phyloP scores from a whole-genome alignment of 2,329 filamentous ascomycete species.

The Exophiala lecanii-corni region DNA sequence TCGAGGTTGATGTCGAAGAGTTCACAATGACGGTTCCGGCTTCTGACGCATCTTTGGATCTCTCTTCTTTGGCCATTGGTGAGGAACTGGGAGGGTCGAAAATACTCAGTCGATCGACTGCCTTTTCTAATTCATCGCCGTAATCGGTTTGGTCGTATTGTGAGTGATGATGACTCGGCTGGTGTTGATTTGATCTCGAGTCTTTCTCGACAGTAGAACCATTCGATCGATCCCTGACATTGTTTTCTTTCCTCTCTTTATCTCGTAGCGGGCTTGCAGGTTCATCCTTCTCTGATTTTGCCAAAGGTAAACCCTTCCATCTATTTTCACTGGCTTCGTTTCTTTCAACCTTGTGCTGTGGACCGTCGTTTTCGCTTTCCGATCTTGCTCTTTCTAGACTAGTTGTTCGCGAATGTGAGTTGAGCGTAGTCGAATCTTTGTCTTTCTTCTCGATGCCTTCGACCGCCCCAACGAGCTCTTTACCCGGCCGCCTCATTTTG shows the following conservation, averaged over 20 bases:
- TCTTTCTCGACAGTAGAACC: slow-evolving; percentile 3
- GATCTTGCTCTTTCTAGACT: slow-evolving; percentile 20
- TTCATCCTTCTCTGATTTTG: slow-evolving; percentile 11
- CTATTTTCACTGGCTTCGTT: slow-evolving; percentile 6
- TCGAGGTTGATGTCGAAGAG: not conserved
- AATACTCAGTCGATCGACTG: slow-evolving; percentile 23
- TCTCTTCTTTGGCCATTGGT: slow-evolving; percentile 6
- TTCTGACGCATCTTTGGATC: too few relatives aligned
- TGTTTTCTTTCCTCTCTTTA: slow-evolving; percentile 29
- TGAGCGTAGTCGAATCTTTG: slow-evolving; percentile 27
- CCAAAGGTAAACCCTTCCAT: slow-evolving; percentile 13
- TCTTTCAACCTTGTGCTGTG: slow-evolving; percentile 21
- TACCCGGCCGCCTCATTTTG: slow-evolving; percentile 78
- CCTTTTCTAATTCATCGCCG: slow-evolving; percentile 18
- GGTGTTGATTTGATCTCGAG: slow-evolving; percentile 25
- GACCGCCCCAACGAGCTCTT: slow-evolving; percentile 71
- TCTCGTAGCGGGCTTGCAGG: slow-evolving; percentile 21
- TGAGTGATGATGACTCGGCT: slow-evolving; percentile 2
- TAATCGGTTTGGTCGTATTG: not conserved
- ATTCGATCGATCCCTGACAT: not conserved
- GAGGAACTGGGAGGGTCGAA: slow-evolving; percentile 24
- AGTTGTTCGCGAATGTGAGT: slow-evolving; percentile 2
- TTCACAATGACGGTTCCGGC: too few relatives aligned
- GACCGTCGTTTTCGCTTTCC: slow-evolving; percentile 12
- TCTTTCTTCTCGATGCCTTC: slow-evolving; percentile 45